These are phyloP conservation scores for Tolypocladium tropicale DNA, from an alignment of 2,329 filamentous ascomycete species.

Conservation along the genomic window DNA sequence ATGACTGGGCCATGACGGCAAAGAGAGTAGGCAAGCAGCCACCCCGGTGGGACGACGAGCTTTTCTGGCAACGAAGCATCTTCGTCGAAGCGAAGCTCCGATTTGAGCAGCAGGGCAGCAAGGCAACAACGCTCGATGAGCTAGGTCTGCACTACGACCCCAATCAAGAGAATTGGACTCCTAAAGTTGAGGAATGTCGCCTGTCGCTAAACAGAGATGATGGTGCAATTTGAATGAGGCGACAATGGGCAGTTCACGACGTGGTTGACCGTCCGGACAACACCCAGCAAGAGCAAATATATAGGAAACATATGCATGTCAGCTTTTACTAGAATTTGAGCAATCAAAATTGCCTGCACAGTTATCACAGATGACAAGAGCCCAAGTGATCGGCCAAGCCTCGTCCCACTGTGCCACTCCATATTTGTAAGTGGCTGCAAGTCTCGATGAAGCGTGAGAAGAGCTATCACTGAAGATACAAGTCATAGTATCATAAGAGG, in stretches of 20 bases:
- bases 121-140: constrained; percentile 56
- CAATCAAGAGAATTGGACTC: neutral
- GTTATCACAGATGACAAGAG: neutral
- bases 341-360: neutral
- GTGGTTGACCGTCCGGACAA: neutral
- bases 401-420: too few species aligned
- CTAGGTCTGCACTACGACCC: constrained; percentile 55
- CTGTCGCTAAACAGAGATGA: neutral
- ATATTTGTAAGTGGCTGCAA: too few species aligned
- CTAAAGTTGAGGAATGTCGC: neutral
- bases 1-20: constrained; percentile 48
- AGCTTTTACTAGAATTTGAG: neutral
- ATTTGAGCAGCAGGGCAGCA: constrained; percentile 57
- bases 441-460: too few species aligned
- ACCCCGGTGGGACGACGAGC: constrained; percentile 59
- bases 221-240: neutral
- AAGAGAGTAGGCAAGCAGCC: constrained; percentile 52
- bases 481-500: too few species aligned
- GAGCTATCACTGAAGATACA: too few species aligned
- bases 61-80: constrained; percentile 61
- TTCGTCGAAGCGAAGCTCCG: constrained; percentile 60
- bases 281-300: too few species aligned
- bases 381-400: too few species aligned
- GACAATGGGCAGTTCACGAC: neutral
- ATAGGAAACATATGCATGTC: neutral